phyloP scores from a whole-genome alignment of 2,329 filamentous ascomycete genomes.

The Parastagonospora nodorum region DNA sequence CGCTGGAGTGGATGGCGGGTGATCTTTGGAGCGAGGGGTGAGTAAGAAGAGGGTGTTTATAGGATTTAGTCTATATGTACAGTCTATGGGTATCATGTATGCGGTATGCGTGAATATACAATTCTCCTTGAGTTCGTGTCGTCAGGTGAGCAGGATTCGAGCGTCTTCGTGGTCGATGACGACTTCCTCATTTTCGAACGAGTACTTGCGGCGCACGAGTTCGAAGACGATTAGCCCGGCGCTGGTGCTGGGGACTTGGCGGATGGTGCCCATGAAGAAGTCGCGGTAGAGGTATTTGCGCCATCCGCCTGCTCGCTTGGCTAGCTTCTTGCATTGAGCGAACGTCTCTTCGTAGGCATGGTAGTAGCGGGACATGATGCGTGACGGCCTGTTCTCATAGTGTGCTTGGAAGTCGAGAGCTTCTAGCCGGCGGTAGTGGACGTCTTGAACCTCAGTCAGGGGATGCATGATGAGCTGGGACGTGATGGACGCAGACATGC shows the following conservation, averaged over 20 bases:
- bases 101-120: slow-evolving; percentile 1
- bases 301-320: slow-evolving; percentile 63
- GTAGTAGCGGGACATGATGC: slow-evolving; percentile 66
- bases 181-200: slow-evolving; percentile 62
- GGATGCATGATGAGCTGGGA: slow-evolving; percentile 76
- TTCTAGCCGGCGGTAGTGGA: slow-evolving; percentile 75
- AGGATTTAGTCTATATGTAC: not conserved
- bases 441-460: slow-evolving; percentile 70
- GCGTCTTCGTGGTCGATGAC: slow-evolving; percentile 66
- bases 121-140: not conserved
- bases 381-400: slow-evolving; percentile 31
- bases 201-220: slow-evolving; percentile 74
- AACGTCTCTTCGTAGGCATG: slow-evolving; percentile 73
- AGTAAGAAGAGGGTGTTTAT: too few species aligned
- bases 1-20: too few species aligned
- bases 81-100: slow-evolving; percentile 27
- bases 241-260: slow-evolving; percentile 77
- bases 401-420: slow-evolving; percentile 67
- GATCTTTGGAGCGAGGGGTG: too few species aligned
- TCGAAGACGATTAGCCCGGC: slow-evolving; percentile 81
- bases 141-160: slow-evolving; percentile 65
- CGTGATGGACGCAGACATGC: slow-evolving; percentile 68
- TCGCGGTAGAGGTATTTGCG: slow-evolving; percentile 70
- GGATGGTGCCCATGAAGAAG: slow-evolving; percentile 73
- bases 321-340: slow-evolving; percentile 63